A percentile compares a stretch with the other conserved stretches of the same genome.
These are phyloP conservation scores for Leccinum truebloodii DNA, from an alignment of 768 basidiomycete genomes.

Conservation along the genomic window DNA sequence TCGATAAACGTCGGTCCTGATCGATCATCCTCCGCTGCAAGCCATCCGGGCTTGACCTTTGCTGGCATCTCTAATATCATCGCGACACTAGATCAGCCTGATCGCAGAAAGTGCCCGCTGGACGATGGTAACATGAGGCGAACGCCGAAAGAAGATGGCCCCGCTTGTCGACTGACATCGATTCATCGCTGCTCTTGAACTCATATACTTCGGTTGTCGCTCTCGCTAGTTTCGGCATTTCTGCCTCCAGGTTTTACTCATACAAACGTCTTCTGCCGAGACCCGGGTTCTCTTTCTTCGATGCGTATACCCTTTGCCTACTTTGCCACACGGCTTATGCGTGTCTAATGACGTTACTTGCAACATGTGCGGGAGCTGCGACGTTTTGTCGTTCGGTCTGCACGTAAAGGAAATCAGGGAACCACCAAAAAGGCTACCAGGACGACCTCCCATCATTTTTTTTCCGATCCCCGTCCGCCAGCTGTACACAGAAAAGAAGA, in stretches of 20 bases:
- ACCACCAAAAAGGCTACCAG: constrained; percentile 8
- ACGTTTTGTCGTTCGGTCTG: constrained; percentile 5
- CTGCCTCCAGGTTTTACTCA: background rate
- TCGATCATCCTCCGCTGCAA: constrained; percentile 3
- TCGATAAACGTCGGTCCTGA: background rate
- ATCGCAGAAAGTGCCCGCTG: constrained; percentile 3
- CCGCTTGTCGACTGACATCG: background rate
- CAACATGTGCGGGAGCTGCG: constrained; percentile 9
- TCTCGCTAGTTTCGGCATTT: background rate
- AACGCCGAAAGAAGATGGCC: constrained; percentile 1
- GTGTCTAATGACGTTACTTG: constrained; percentile 24
- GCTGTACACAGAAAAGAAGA: constrained; percentile 5
- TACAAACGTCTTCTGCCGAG: constrained; percentile 2
- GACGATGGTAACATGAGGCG: constrained; percentile 22
- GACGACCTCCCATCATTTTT: constrained; percentile 11
- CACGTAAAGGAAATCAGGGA: constrained; percentile 25
- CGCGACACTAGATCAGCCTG: constrained; percentile 4
- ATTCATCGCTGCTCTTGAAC: background rate
- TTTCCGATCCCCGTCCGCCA: constrained; percentile 11
- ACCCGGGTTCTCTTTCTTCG: constrained; percentile 1
- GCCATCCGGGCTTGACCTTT: background rate
- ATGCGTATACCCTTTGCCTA: constrained; percentile 8
- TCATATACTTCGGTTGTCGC: background rate
- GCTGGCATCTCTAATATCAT: constrained; percentile 1
- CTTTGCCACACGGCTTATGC: constrained; percentile 20